Evolutionary conservation across 768 basidiomycete genomes (phyloP).

Genomic region (Lyophyllum shimeji): DNA sequence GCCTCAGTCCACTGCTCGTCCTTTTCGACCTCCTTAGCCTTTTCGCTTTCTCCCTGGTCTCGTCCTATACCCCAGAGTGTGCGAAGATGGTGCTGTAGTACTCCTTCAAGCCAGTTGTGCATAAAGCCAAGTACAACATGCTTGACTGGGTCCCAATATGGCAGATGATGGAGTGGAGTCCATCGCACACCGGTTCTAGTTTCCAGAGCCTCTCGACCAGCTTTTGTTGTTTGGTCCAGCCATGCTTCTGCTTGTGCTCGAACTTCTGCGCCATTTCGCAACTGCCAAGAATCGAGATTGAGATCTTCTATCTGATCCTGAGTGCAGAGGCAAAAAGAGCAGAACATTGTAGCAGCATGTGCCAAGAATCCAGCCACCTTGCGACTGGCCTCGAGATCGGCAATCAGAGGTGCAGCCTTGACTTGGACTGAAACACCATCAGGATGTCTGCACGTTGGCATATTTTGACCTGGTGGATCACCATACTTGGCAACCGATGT

Average conservation of each 20-base stretch:
- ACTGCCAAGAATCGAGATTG: constrained; percentile 8
- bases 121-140: constrained; percentile 27
- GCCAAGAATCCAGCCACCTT: constrained; percentile 23
- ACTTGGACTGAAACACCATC: constrained; percentile 13
- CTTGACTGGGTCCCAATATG: constrained; percentile 29
- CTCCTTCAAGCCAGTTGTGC: constrained; percentile 28
- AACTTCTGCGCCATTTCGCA: not conserved
- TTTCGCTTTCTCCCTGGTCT: constrained; percentile 8
- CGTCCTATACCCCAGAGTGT: constrained; percentile 19
- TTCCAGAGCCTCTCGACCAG: constrained; percentile 4
- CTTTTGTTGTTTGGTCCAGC: constrained; percentile 11
- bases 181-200: constrained; percentile 24
- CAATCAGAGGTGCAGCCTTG: constrained; percentile 22
- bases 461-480: constrained; percentile 5
- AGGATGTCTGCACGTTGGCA: constrained; percentile 15
- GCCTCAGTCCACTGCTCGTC: constrained; percentile 18
- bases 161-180: constrained; percentile 24
- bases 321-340: constrained; percentile 19
- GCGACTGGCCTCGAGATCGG: constrained; percentile 21
- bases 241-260: constrained; percentile 14
- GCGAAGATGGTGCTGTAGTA: constrained; percentile 23
- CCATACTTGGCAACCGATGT: constrained; percentile 13
- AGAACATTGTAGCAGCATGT: constrained; percentile 9
- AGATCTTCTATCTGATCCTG: constrained; percentile 18
- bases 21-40: constrained; percentile 7